Conservation (phyloP, 441 rosid species). For the Populus hybrid region DNA sequence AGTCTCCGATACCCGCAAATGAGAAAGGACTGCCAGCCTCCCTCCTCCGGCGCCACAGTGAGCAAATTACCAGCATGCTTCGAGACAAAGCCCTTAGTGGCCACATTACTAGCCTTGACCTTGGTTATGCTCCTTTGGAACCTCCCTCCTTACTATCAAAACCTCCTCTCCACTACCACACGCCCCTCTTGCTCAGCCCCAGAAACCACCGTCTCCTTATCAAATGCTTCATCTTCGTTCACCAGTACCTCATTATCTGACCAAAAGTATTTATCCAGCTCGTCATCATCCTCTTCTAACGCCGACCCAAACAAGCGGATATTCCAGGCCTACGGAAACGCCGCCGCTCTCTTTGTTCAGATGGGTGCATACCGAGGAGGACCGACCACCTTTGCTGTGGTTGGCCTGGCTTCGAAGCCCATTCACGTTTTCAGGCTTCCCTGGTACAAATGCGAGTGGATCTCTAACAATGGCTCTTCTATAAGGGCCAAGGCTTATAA, state of each 20-base stretch:
- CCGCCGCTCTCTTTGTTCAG: constrained; percentile 70
- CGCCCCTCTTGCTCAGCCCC: constrained; percentile 41
- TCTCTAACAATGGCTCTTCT: constrained; percentile 52
- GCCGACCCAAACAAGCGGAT: constrained; percentile 57
- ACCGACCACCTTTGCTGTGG: constrained; percentile 56
- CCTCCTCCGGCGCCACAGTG: constrained; percentile 31
- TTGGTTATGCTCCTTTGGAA: constrained; percentile 65
- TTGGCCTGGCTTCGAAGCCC: constrained; percentile 85
- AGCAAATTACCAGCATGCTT: constrained; percentile 37
- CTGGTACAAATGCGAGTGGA: constrained; percentile 83
- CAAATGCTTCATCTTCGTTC: constrained; percentile 10
- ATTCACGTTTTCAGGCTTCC: constrained; percentile 61
- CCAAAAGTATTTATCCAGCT: constrained; percentile 26
- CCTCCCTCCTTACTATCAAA: constrained; percentile 72
- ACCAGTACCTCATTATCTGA: constrained; percentile 10
- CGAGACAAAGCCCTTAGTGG: constrained; percentile 61
- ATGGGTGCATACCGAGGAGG: constrained; percentile 91
- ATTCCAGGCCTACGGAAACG: constrained; percentile 67
- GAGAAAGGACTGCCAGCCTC: constrained; percentile 53
- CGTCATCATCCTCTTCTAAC: constrained; percentile 9
- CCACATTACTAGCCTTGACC: constrained; percentile 57
- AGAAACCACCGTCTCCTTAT: constrained; percentile 17
- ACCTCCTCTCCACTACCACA: constrained; percentile 48
- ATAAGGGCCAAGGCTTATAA: constrained; percentile 57
- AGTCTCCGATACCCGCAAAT: constrained; percentile 13